Conservation (phyloP, 768 basidiomycete genomes). For the Melanogaster broomeanus region DNA sequence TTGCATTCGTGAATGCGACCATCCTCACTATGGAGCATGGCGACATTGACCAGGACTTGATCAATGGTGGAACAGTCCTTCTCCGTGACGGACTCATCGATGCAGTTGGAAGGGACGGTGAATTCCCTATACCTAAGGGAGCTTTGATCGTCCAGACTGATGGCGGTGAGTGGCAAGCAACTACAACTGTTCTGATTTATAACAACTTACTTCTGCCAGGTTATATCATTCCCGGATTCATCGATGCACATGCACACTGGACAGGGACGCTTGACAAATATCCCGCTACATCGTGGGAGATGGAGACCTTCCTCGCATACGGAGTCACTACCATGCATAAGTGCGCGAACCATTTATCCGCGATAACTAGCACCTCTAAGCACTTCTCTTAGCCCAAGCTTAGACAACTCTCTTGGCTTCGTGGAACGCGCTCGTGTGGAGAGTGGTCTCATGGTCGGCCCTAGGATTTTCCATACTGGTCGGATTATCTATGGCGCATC, state of each 20-base stretch:
- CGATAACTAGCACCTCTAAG: not conserved
- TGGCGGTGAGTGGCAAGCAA: slow-evolving; percentile 48
- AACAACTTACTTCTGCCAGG: slow-evolving; percentile 41
- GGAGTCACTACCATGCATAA: slow-evolving; percentile 79
- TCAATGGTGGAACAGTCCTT: slow-evolving; percentile 53
- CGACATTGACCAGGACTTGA: slow-evolving; percentile 47
- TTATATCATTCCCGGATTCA: slow-evolving; percentile 68
- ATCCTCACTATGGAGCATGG: slow-evolving; percentile 69
- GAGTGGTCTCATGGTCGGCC: slow-evolving; percentile 66
- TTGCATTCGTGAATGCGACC: slow-evolving; percentile 69
- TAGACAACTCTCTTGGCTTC: slow-evolving; percentile 60
- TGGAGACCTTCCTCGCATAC: slow-evolving; percentile 74
- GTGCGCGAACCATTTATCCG: slow-evolving; percentile 36
- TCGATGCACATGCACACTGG: slow-evolving; percentile 82
- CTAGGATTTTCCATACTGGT: slow-evolving; percentile 74
- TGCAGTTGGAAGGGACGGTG: slow-evolving; percentile 39
- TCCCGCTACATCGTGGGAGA: slow-evolving; percentile 72
- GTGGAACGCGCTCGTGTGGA: slow-evolving; percentile 69
- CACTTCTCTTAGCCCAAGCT: slow-evolving; percentile 52
- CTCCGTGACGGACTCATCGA: slow-evolving; percentile 61
- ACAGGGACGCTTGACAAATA: slow-evolving; percentile 49
- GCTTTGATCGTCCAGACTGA: slow-evolving; percentile 55
- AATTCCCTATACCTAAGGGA: slow-evolving; percentile 37
- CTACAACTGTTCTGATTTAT: not conserved
- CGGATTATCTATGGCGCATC: slow-evolving; percentile 50